Conservation (phyloP, 78 protist genomes). For the Isochrysis galbana region DNA sequence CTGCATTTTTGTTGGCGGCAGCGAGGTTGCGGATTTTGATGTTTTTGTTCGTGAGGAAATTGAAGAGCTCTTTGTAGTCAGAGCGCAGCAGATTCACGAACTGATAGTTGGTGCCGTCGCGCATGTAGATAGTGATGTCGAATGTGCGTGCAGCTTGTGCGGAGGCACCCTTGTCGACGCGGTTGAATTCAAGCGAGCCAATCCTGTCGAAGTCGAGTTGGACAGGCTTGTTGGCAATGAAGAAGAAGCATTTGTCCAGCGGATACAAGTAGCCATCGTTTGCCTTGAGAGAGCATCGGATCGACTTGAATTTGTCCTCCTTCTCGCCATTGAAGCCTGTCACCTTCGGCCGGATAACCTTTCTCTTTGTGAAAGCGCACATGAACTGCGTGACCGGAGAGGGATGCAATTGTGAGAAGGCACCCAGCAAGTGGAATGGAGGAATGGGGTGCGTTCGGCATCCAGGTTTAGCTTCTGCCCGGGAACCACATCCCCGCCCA, state of each 20-base stretch:
- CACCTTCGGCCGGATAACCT: neutral
- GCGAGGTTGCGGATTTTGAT: neutral
- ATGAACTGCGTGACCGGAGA: neutral
- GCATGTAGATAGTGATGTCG: neutral
- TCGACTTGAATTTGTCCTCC: neutral
- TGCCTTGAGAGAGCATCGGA: conserved; percentile 68
- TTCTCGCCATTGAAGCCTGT: neutral
- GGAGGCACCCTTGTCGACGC: neutral
- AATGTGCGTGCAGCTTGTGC: neutral
- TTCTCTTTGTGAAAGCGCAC: neutral
- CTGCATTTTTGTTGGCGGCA: neutral
- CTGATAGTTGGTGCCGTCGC: neutral
- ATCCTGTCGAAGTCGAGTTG: conserved; percentile 37
- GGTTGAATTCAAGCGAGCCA: neutral
- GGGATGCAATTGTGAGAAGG: no score
- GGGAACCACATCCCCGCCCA: no score
- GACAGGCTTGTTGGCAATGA: conserved; percentile 68
- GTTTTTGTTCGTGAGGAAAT: neutral
- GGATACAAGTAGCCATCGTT: conserved; percentile 69
- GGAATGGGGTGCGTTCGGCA: neutral
- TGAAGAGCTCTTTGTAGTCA: neutral
- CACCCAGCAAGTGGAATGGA: neutral
- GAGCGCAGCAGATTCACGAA: neutral
- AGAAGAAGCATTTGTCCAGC: conserved; percentile 61
- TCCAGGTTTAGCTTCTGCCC: no score